Percentiles rank a stretch among this genome's conserved stretches.
phyloP scores from a whole-genome alignment of 1,284 basidiomycete species.

The Leucocoprinus gongylophorus region DNA sequence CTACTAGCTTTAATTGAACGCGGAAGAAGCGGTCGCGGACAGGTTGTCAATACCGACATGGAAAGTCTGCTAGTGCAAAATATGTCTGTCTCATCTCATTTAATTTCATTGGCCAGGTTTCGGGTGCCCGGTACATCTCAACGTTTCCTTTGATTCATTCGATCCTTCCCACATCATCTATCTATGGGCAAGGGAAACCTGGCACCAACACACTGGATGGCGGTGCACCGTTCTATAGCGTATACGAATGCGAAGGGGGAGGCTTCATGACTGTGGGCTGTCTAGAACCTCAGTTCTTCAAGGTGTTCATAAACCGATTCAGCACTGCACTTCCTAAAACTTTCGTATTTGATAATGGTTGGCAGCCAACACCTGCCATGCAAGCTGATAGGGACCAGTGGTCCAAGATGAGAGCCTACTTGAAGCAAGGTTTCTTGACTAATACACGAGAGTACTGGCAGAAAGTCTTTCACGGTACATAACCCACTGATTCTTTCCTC shows the following conservation, averaged over 20 bases:
- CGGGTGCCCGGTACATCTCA: constrained; percentile 74
- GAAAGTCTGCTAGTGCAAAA: constrained; percentile 27
- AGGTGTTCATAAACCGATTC: constrained; percentile 52
- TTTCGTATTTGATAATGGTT: constrained; percentile 35
- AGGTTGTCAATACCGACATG: constrained; percentile 77
- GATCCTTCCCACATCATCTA: constrained; percentile 29
- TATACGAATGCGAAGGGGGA: constrained; percentile 70
- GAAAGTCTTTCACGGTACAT: constrained; percentile 53
- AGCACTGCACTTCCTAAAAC: constrained; percentile 40
- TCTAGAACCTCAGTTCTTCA: constrained; percentile 66
- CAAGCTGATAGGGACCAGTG: constrained; percentile 52
- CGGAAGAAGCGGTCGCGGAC: constrained; percentile 55
- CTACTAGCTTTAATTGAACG: constrained; percentile 71
- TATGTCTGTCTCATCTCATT: background rate
- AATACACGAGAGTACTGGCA: constrained; percentile 67
- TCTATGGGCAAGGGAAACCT: constrained; percentile 38
- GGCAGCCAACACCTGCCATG: constrained; percentile 46
- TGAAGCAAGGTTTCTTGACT: constrained; percentile 56
- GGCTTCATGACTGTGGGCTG: constrained; percentile 74
- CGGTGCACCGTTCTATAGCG: constrained; percentile 72
- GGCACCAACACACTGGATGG: constrained; percentile 68
- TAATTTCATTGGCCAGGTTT: background rate
- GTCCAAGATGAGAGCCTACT: constrained; percentile 51
- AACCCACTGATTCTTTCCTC: background rate
- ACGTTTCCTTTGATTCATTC: constrained; percentile 60